Base-by-base conservation (phyloP, 2,329 filamentous ascomycete species). In the Ceratocystis huliohia region DNA sequence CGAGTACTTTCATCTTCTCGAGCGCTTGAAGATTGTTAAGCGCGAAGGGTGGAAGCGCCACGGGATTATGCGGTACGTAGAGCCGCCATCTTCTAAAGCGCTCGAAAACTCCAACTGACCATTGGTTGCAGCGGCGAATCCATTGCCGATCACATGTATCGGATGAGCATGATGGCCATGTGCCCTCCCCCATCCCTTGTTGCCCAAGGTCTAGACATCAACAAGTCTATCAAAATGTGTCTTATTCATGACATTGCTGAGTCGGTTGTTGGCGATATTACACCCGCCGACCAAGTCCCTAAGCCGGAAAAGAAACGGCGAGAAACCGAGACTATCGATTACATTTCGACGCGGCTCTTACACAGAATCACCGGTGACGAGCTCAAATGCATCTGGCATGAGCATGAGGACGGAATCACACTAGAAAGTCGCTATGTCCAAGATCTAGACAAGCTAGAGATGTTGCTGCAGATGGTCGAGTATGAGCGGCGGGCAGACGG, bases 81-180 rank as follows among this genome's bases (percentile, higher is more conserved):
- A 37, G 10, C 37, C 13, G 17, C 28, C n/a, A 61, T 17, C 25
- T 5, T 33, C 25, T 30, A 8, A 13, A 4, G 8, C 17, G n/a
- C 50, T 37, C 1, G 6, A 37, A 17, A 50, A 30, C 48, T 45
- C 25, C 20, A n/a, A 44, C 56, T 44, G 3, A 5, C 69, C 10
- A 20, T 48, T 33, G 25, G 17, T 6, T 30, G 20, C 46, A 85
- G 82, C 67, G 88, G 90, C 74, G 94, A 99, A 76, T 96, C 91
- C 1, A 96, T 99, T 73, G 84, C 90, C 65, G 94, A 99, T 78
- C 94, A 99, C 82, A 99, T 99, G 94, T 99, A 97, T 78, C 91
- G 94, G 77, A 99, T 99, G 94, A 91, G 91, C 64, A 84, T 99
- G 71, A 91, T 99, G 75, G 91, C 89, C 70, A 89, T 99, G 86